Conservation (phyloP, 176 grass and related monocot species). For the Ampelocalamus luodianensis region DNA sequence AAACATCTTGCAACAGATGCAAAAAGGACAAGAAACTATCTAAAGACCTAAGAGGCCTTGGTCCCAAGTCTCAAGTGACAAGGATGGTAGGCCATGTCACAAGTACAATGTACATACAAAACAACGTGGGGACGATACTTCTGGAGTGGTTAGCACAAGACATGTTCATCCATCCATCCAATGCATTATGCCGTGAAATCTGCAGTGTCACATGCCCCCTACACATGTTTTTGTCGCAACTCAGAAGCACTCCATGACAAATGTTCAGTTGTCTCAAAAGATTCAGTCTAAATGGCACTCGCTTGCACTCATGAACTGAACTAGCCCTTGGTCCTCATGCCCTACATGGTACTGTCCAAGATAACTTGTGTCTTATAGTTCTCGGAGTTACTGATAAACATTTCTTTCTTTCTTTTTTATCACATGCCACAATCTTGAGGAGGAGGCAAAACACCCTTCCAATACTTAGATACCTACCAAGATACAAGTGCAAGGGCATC, state of each 20-base stretch:
- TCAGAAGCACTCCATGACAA: neutral
- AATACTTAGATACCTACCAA: neutral
- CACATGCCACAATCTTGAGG: neutral
- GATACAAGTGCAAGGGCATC: neutral
- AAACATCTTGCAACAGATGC: neutral
- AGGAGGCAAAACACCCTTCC: too few species aligned
- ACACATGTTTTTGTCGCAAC: constrained; percentile 34
- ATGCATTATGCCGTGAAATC: constrained; percentile 21
- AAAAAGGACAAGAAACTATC: neutral
- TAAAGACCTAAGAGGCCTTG: neutral
- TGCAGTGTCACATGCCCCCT: neutral
- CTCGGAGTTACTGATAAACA: neutral
- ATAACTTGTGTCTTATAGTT: neutral
- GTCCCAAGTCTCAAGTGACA: neutral
- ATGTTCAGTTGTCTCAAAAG: constrained; percentile 35
- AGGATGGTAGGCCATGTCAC: neutral
- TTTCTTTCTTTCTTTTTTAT: neutral
- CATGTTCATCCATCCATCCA: neutral
- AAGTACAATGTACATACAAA: neutral
- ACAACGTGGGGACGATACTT: neutral
- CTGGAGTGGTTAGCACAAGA: neutral
- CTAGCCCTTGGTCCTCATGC: neutral
- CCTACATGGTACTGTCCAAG: neutral
- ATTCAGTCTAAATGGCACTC: constrained; percentile 12
- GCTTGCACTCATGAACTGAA: neutral